Evolutionary conservation across 2,329 filamentous ascomycete genomes (phyloP), one percentile per base, ranked within the genome.

Genomic region (Fusarium tjaetaba): DNA sequence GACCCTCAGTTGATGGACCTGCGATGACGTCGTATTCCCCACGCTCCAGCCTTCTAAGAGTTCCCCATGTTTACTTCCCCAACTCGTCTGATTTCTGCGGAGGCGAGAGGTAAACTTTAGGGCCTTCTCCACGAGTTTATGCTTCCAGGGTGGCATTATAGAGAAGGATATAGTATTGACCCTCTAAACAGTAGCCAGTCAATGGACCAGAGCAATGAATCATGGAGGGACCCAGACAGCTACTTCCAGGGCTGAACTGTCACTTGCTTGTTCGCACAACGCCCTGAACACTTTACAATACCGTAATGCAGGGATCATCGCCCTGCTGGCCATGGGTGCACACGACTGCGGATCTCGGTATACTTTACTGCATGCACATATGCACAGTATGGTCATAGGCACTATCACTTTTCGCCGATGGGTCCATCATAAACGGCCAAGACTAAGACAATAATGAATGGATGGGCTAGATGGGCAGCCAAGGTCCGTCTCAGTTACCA

Each of bases 21-120:
- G 36, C 58, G 55, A 76, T 78, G 76, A 78, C 76, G 76, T 78
- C 75, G 75, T 42, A 56, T 77, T 76, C 76, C 70, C 75, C 76
- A 77, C 69, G 67, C 59, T 56, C 55, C 36, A 51, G 58, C 45
- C 46, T 42, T 65, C 59, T 34, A 22, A 41, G 18, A 36, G 48
- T 36, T n/a, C 61, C 48, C 71, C 56, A 60, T 74, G 64, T 59
- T 69, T 63, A 43, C 60, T 74, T 73, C 66, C 66, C 71, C 71
- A 65, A 64, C 45, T 61, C 57, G 30, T 34, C 26, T 26, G 39
- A 49, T 43, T 24, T 51, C 56, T 76, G 59, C 53, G 69, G 73
- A 71, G 67, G 46, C 56, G 52, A 60, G 45, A 61, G 45, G 48
- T 62, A 41, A 45, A 68, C 34, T 48, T 42, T 49, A 49, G 45